Evolutionary conservation across 352 stramenopile species (phyloP), one percentile per base, ranked within the genome.

Genomic region (Thraustochytrium striatum): DNA sequence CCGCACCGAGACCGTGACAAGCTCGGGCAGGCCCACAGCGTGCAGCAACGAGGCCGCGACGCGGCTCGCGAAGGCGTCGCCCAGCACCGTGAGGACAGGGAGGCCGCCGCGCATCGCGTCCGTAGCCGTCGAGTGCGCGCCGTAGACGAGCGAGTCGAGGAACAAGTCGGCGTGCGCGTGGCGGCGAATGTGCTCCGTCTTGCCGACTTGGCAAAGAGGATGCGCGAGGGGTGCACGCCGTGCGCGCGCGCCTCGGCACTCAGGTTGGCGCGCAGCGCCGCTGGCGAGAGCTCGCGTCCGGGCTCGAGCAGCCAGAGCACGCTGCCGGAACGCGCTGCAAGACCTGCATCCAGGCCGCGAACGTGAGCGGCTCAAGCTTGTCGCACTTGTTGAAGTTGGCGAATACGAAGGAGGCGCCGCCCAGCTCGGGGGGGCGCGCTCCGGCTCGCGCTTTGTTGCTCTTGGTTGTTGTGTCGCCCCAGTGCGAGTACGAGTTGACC

Each of bases 61-160:
- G 25, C 70, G 55, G 61, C 13, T 69, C 81, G 8, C 38, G 41
- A 80, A 80, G 33, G 38, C 70, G 16, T 28, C 41, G 21, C 70
- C 82, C 84, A 89, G 88, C 30, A 95, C 62, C 19, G 92, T 95
- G 28, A 98, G 83, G 50, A 98, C 86, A 0, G 94, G 93, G 9
- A 97, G 84, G 58, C 90, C 87, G 0, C 89, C 86, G 84, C 88
- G 95, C 0, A 98, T 84, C n/a, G 90, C 89, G 72, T 98, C 94
- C 21, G 89, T 87, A 16, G 92, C 94, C 1, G 95, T 96, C 16
- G 93, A 97, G 81, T 98, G 95, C 21, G 94, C 94, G 52, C 93
- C 96, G 85, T 98, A 98, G 11, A 94, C 83, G 53, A 97, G 88
- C 13, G 93, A 96, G 82, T 98, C 94, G 25, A 98, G 83, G 65